A percentile compares a stretch with the other conserved stretches of the same genome.
Conservation (phyloP, 352 stramenopile species). For the Phytophthora foliorum region DNA sequence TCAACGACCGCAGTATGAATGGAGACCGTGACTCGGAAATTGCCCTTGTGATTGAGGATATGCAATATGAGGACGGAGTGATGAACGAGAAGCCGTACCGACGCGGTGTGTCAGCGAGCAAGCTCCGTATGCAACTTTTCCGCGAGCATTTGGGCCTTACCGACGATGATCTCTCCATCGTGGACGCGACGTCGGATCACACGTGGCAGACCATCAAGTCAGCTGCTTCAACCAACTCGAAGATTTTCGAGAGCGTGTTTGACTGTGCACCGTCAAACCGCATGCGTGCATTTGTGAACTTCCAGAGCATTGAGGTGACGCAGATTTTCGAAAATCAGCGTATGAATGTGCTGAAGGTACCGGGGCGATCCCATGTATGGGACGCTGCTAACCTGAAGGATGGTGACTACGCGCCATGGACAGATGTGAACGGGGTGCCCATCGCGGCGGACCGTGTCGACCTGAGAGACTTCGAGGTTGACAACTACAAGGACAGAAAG, state of each 20-base stretch:
- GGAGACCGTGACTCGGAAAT: conserved; percentile 93
- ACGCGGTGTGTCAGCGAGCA: conserved; percentile 66
- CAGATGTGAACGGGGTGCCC: conserved; percentile 86
- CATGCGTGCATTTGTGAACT: conserved; percentile 81
- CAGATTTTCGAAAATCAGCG: conserved; percentile 92
- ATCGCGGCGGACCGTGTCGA: conserved; percentile 84
- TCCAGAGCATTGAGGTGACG: conserved; percentile 83
- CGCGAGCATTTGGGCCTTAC: conserved; percentile 80
- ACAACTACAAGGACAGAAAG: conserved; percentile 81
- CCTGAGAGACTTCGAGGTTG: conserved; percentile 81
- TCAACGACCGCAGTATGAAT: conserved; percentile 96
- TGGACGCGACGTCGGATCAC: conserved; percentile 66
- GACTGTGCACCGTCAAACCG: conserved; percentile 85
- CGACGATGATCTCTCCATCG: conserved; percentile 62
- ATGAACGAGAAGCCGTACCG: conserved; percentile 84
- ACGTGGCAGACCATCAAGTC: conserved; percentile 75
- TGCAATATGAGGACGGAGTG: conserved; percentile 77
- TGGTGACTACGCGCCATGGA: conserved; percentile 87
- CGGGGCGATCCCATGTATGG: conserved; percentile 74
- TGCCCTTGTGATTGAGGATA: conserved; percentile 86
- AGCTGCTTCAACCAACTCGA: conserved; percentile 70
- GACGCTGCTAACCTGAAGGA: conserved; percentile 82
- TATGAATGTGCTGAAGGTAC: conserved; percentile 82
- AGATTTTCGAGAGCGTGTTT: conserved; percentile 87
- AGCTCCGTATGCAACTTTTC: conserved; percentile 84